phyloP scores from a whole-genome alignment of 73 alveolate genomes.

The Paramecium pentaurelia region DNA sequence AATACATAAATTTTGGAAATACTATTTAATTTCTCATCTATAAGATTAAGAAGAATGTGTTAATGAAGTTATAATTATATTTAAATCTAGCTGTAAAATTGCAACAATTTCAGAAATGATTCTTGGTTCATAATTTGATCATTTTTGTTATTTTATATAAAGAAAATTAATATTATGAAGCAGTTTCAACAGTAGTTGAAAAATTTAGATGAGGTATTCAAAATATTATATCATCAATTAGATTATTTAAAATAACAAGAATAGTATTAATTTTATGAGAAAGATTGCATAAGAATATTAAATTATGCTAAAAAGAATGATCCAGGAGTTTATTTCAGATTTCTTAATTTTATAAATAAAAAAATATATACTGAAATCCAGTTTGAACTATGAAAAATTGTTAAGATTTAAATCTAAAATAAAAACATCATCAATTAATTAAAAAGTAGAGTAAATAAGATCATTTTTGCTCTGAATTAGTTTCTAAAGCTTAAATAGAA shows the following conservation, averaged over 20 bases:
- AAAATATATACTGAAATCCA: constrained; percentile 64
- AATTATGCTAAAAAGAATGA: constrained; percentile 36
- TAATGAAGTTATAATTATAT: constrained; percentile 64
- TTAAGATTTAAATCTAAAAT: constrained; percentile 42
- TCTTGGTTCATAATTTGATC: constrained; percentile 61
- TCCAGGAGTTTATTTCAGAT: constrained; percentile 52
- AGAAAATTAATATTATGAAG: constrained; percentile 62
- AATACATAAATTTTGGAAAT: neutral
- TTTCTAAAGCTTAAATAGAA: constrained; percentile 65
- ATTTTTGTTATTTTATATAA: constrained; percentile 63
- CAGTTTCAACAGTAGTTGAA: constrained; percentile 65
- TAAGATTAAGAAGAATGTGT: neutral
- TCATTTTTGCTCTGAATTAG: constrained; percentile 74
- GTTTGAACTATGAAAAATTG: constrained; percentile 61
- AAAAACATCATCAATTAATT: constrained; percentile 27
- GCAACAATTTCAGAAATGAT: constrained; percentile 30
- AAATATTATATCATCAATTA: neutral
- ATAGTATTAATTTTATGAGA: constrained; percentile 45
- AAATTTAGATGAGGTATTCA: constrained; percentile 43
- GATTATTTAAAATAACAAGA: neutral
- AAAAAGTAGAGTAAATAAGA: constrained; percentile 61
- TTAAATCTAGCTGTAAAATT: constrained; percentile 30
- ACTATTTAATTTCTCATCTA: neutral
- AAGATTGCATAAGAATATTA: constrained; percentile 62
- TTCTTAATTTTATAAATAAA: constrained; percentile 65